Base-by-base conservation (phyloP, 2,329 filamentous ascomycete genomes). In the Colletotrichum nymphaeae region DNA sequence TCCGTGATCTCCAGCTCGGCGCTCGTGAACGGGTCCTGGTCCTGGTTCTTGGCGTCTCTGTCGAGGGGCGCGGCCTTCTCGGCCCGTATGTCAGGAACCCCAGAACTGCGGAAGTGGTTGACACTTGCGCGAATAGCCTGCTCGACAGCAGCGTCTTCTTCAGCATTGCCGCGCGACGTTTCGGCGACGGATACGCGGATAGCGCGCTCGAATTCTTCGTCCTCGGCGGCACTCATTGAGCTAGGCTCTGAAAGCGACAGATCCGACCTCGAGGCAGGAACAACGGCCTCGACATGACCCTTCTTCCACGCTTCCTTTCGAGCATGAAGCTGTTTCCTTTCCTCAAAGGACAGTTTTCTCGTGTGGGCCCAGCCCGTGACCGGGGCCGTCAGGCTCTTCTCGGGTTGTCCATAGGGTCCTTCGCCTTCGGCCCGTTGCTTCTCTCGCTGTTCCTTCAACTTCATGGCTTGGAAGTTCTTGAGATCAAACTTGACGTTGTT, bases 41-140 rank as follows among this genome's bases (percentile, higher is more conserved):
- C 56, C 22, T 19, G 77, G 26, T 63, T 74, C 72, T 74, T 70
- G 22, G 72, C 62, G 58, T 74, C 75, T 37, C 65, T 22, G 22
- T 49, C 42, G 22, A 42, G 24, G 8, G 55, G 32, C 42, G 62
- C 35, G 28, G 26, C 49, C 35, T 49, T 59, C 30, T 46, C 60
- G 24, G 46, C 55, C 8, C 52, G 28, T 52, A 64, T 35, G 46
- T 70, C 68, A 8, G 75, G 75, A 3, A 77, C 67, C 0, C 78
- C 74, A 2, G 57, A 69, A 57, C 69, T 79, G 46, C 81, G 83
- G 74, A 89, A 83, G 46, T 93, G 91, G 16, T 84, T 84, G 19
- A 97, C 86, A 75, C 93, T 94, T 5, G 93, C 91, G 16, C 93
- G 88, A 63, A 97, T 93, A 1, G 94, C 94, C 24, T 90, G 87